Evolutionary conservation across 371 early-diverging fungal species (phyloP), one percentile per base, ranked within the genome.

Genomic region (Chytridiales sp.): DNA sequence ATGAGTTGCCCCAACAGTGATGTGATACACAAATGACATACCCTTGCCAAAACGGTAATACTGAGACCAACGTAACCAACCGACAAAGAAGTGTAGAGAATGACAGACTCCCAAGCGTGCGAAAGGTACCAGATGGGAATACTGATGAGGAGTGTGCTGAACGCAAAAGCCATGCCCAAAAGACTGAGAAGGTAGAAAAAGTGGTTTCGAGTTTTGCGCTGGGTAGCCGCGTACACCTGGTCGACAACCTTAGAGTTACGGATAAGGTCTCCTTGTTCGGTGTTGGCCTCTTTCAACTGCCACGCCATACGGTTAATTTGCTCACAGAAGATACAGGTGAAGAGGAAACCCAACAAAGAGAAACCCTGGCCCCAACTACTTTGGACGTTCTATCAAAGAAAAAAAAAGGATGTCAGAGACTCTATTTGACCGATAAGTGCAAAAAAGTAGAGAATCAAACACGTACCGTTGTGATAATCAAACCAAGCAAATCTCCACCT

Each of bases 311-410:
- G 15, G 4, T 39, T n/a, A 24, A 38, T 4, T n/a, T 41, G 5
- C 42, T 54, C 54, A 3, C 39, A 29, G 30, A 24, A 22, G 22
- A 54, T 26, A 5, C 22, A n/a, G 39, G 41, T 26, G 21, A 54
- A 4, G 4, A 54, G 54, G 38, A 54, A 54, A 22, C 22, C 26
- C 6, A 54, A 42, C 54, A 54, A 26, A 17, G 54, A 39, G 24
- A 11, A 19, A 19, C 54, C 54, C 27, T 38, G 41, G 54, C 54
- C 54, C 13, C 39, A 15, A 38, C 54, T 39, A 22, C 38, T 21
- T 29, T 54, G 54, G 6, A 29, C 22, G n/a, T 38, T 41, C 51
- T 51, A n/a, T n/a, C n/a, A n/a, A n/a, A n/a, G n/a, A n/a, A n/a
- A n/a, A n/a, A n/a, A n/a, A n/a, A n/a, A n/a, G n/a, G n/a, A n/a